A percentile compares a stretch with the other conserved stretches of the same genome.
Conservation (phyloP, 176 grass and related monocot genomes). For the Alloteropsis semialata region DNA sequence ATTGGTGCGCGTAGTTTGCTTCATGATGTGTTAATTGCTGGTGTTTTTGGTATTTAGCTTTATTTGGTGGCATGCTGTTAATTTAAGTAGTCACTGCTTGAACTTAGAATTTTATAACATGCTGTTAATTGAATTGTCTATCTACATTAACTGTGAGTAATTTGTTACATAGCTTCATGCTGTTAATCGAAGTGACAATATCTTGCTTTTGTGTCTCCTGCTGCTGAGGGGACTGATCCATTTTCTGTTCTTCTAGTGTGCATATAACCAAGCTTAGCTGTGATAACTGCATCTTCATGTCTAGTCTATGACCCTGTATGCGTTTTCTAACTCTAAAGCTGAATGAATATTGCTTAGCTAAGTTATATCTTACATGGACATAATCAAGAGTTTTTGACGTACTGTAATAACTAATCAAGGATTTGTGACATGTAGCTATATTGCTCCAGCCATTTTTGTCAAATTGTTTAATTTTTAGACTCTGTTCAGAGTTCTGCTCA, state of each 20-base stretch:
- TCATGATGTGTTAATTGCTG: conserved; percentile 4
- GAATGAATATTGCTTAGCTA: not conserved
- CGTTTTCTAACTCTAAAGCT: not conserved
- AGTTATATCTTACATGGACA: not conserved
- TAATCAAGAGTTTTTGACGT: not conserved
- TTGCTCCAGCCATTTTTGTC: conserved; percentile 5
- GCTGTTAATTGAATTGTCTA: not conserved
- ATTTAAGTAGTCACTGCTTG: conserved; percentile 17
- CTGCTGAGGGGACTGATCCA: conserved; percentile 9
- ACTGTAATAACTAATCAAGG: not conserved
- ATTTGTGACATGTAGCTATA: no score
- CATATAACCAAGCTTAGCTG: not conserved
- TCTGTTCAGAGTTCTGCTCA: not conserved
- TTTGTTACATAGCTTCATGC: not conserved
- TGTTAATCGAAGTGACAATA: conserved; percentile 26
- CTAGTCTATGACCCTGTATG: not conserved
- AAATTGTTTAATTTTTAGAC: not conserved
- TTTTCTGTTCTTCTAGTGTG: conserved; percentile 19
- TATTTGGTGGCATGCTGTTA: conserved; percentile 21
- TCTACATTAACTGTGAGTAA: not conserved
- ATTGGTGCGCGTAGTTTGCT: not conserved
- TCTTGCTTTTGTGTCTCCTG: conserved; percentile 4
- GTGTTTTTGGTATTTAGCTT: conserved; percentile 12
- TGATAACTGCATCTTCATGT: not conserved
- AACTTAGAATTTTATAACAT: conserved; percentile 37